These are phyloP conservation scores for Boletellus sp. DNA, from an alignment of 1,284 basidiomycete genomes.

Conservation along the genomic window DNA sequence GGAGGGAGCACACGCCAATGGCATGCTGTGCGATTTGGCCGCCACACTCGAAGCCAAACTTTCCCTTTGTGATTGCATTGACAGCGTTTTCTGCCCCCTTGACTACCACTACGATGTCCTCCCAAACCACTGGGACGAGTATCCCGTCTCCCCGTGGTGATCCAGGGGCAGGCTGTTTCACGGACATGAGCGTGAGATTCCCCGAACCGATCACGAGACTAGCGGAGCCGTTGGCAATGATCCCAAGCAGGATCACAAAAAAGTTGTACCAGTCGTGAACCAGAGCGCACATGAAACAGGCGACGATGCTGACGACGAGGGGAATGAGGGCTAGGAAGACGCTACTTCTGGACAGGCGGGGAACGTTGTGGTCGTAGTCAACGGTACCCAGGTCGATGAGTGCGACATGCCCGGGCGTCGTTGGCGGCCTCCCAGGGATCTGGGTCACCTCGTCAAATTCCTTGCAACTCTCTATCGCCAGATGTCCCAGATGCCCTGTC, in stretches of 20 bases:
- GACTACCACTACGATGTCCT: not conserved
- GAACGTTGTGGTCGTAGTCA: too few relatives aligned
- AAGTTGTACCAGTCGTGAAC: not conserved
- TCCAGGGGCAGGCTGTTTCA: too few relatives aligned
- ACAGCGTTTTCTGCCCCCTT: not conserved
- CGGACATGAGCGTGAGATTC: not conserved
- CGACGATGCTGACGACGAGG: not conserved
- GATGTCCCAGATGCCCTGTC: constrained; percentile 28
- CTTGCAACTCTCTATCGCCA: constrained; percentile 23
- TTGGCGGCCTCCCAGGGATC: constrained; percentile 16
- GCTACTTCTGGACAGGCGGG: too few relatives aligned
- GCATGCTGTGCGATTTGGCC: not conserved
- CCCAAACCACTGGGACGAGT: not conserved
- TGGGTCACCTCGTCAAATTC: not conserved
- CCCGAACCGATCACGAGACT: not conserved
- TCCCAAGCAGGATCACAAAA: not conserved
- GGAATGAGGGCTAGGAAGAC: not conserved
- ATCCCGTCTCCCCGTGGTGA: not conserved
- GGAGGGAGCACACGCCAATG: not conserved
- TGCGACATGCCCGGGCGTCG: constrained; percentile 2
- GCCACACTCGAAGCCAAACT: not conserved
- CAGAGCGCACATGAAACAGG: not conserved
- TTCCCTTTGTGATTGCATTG: not conserved
- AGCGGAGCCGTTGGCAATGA: not conserved
- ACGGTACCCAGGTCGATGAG: too few relatives aligned